phyloP scores from a whole-genome alignment of 2,329 filamentous ascomycete genomes.

The Thelonectria rubi region DNA sequence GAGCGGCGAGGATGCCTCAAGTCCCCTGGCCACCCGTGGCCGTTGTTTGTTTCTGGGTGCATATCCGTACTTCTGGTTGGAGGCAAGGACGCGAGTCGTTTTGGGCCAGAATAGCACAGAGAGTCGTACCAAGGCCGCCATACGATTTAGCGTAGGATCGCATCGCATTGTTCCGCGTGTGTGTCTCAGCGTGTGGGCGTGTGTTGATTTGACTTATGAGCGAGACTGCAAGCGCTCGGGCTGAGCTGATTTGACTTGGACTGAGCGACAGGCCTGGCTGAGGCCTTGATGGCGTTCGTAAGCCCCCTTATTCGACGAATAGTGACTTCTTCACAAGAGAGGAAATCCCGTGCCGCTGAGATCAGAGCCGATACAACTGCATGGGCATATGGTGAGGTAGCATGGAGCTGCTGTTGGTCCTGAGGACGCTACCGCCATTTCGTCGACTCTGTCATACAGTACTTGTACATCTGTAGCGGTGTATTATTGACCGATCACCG shows the following conservation, averaged over 20 bases:
- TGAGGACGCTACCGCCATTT: not conserved
- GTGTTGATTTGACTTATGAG: slow-evolving; percentile 7
- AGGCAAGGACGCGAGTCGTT: slow-evolving; percentile 15
- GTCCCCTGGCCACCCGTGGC: slow-evolving; percentile 4
- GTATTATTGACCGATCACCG: not conserved
- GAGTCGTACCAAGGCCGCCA: slow-evolving; percentile 22
- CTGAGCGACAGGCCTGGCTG: slow-evolving; percentile 14
- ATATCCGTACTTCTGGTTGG: slow-evolving; percentile 6
- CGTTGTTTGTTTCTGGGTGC: slow-evolving; percentile 9
- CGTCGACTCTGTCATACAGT: not conserved
- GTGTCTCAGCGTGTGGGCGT: not conserved
- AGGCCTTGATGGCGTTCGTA: slow-evolving; percentile 11
- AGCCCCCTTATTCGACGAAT: slow-evolving; percentile 8
- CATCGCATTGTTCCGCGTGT: slow-evolving; percentile 17
- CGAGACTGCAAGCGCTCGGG: slow-evolving; percentile 18
- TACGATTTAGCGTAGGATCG: slow-evolving; percentile 23
- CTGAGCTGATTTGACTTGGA: slow-evolving; percentile 20
- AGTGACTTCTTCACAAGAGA: not conserved
- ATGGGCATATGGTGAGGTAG: not conserved
- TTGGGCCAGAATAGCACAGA: slow-evolving; percentile 7
- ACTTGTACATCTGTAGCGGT: slow-evolving; percentile 1
- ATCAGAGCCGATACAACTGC: not conserved
- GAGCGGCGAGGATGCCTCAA: slow-evolving; percentile 12
- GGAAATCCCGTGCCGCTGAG: not conserved
- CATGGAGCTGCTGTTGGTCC: too few relatives aligned